Percentiles rank a stretch among this genome's conserved stretches.
Conservation (phyloP, 805 yeast genomes). For the Saturnispora silvae region DNA sequence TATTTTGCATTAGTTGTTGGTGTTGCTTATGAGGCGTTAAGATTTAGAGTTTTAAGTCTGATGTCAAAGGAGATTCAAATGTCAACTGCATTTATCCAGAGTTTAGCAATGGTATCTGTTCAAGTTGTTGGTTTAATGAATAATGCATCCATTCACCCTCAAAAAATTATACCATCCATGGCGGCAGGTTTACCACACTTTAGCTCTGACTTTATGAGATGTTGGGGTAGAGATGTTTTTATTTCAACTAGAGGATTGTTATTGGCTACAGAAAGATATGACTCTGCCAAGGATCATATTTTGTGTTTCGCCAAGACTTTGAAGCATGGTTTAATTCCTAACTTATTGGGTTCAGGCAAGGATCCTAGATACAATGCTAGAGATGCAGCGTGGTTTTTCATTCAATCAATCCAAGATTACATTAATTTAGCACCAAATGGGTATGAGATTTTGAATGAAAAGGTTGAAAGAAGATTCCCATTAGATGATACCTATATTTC, state of each 20-base stretch:
- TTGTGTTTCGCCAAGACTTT: slow-evolving; percentile 81
- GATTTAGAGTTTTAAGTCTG: slow-evolving; percentile 51
- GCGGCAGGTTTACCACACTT: slow-evolving; percentile 98
- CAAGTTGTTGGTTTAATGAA: slow-evolving; percentile 76
- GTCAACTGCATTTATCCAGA: slow-evolving; percentile 67
- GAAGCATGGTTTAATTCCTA: slow-evolving; percentile 93
- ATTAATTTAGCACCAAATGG: slow-evolving; percentile 61
- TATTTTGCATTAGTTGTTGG: slow-evolving; percentile 79
- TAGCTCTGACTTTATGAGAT: slow-evolving; percentile 82
- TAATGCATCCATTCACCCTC: slow-evolving; percentile 67
- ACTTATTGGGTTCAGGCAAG: slow-evolving; percentile 81
- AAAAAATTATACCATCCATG: slow-evolving; percentile 53
- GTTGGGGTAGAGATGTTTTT: slow-evolving; percentile 98
- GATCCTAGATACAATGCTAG: slow-evolving; percentile 94
- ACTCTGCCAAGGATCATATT: slow-evolving; percentile 73
- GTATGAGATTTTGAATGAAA: slow-evolving; percentile 50
- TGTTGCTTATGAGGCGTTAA: slow-evolving; percentile 71
- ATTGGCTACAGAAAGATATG: slow-evolving; percentile 65
- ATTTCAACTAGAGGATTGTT: slow-evolving; percentile 76
- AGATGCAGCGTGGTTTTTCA: slow-evolving; percentile 94
- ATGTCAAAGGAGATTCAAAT: slow-evolving; percentile 44
- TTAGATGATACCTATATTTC: slow-evolving; percentile 71
- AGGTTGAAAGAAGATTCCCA: slow-evolving; percentile 70
- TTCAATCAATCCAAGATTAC: slow-evolving; percentile 84
- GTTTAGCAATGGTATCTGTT: slow-evolving; percentile 68